Percentiles rank a stretch among this genome's conserved stretches.
These are phyloP conservation scores for Didymella glomerata DNA, from an alignment of 2,329 filamentous ascomycete species.

Conservation along the genomic window DNA sequence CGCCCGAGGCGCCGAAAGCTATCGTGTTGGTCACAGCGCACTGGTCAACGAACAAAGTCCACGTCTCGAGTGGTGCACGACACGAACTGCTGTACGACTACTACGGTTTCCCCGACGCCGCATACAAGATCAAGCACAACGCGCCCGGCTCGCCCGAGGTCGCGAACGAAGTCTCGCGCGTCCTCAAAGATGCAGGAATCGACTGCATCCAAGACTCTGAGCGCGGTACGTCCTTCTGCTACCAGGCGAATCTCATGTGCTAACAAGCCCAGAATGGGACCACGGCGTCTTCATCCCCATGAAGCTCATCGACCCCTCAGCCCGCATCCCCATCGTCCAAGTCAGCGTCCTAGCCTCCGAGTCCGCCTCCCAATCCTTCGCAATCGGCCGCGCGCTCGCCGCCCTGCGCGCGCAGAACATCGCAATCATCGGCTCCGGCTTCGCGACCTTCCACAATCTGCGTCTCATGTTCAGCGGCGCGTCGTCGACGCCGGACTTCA, in stretches of 20 bases:
- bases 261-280: constrained; percentile 59
- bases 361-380: constrained; percentile 59
- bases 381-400: constrained; percentile 63
- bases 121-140: constrained; percentile 65
- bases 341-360: constrained; percentile 64
- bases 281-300: constrained; percentile 69
- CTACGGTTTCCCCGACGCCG: constrained; percentile 65
- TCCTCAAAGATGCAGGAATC: constrained; percentile 59
- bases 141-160: constrained; percentile 65
- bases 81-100: constrained; percentile 67
- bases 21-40: constrained; percentile 68
- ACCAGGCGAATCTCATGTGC: too few species aligned
- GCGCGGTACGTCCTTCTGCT: constrained; percentile 38
- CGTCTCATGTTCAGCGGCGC: constrained; percentile 55
- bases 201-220: constrained; percentile 41
- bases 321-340: constrained; percentile 65
- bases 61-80: constrained; percentile 59
- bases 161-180: constrained; percentile 59
- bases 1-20: constrained; percentile 59
- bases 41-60: constrained; percentile 61
- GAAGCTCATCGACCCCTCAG: constrained; percentile 62
- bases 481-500: constrained; percentile 41
- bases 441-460: constrained; percentile 67
- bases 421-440: constrained; percentile 68
- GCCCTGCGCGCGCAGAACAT: constrained; percentile 62